A percentile compares a stretch with the other conserved stretches of the same genome.
These are phyloP conservation scores for Baeospora myosura DNA, from an alignment of 1,284 basidiomycete species.

Conservation along the genomic window DNA sequence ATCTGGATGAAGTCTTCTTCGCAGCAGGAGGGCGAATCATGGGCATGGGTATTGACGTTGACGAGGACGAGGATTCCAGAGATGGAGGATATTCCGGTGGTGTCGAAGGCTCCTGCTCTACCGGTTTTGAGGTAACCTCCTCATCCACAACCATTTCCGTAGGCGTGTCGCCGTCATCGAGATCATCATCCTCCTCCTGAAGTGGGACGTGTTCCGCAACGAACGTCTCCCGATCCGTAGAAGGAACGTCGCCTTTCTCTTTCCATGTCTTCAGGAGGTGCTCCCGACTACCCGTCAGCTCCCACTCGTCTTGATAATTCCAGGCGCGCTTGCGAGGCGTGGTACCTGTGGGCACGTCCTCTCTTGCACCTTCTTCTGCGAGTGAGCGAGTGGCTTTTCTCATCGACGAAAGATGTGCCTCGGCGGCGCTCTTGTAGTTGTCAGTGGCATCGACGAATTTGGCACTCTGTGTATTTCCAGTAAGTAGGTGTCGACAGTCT, in stretches of 20 bases:
- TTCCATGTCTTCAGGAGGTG: conserved; percentile 47
- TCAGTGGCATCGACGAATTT: conserved; percentile 32
- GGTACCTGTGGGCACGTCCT: conserved; percentile 56
- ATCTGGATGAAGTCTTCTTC: conserved; percentile 7
- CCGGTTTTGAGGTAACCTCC: background rate
- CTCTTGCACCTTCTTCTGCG: conserved; percentile 50
- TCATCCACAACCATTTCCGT: background rate
- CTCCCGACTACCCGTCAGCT: conserved; percentile 55
- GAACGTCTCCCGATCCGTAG: conserved; percentile 27
- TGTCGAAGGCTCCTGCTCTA: conserved; percentile 1
- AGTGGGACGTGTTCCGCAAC: conserved; percentile 24
- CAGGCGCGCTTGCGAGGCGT: conserved; percentile 69
- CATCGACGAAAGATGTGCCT: conserved; percentile 37
- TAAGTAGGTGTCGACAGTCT: background rate
- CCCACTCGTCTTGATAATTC: conserved; percentile 63
- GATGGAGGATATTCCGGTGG: conserved; percentile 1
- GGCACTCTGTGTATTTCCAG: conserved; percentile 26
- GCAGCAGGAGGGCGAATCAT: conserved; percentile 3
- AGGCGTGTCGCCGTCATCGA: conserved; percentile 14
- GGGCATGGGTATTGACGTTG: conserved; percentile 2
- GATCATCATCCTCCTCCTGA: conserved; percentile 21
- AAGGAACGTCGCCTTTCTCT: conserved; percentile 21
- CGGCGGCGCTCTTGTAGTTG: conserved; percentile 32
- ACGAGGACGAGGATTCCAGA: conserved; percentile 1
- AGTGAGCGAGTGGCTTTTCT: conserved; percentile 44